A percentile compares a stretch with the other conserved stretches of the same genome.
Conservation (phyloP, 257 asterid genomes). For the Oldenlandia corymbosa region DNA sequence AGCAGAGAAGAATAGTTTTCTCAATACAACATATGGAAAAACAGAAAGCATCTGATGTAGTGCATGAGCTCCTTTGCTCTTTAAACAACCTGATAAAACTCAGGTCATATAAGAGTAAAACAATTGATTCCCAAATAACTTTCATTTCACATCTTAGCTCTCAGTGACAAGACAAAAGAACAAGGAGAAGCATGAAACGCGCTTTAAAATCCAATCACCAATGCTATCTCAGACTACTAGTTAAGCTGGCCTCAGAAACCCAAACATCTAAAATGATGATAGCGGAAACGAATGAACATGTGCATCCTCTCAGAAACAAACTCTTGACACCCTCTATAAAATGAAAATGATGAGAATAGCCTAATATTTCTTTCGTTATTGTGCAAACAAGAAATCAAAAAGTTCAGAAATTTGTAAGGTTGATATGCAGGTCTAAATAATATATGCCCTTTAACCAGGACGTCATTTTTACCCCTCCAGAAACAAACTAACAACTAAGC, state of each 20-base stretch:
- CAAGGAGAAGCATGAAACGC: not conserved
- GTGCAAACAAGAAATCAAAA: not conserved
- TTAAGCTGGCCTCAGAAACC: no score
- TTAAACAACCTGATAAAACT: no score
- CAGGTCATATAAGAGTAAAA: no score
- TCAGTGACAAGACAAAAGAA: not conserved
- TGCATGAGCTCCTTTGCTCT: no score
- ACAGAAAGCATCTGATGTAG: not conserved
- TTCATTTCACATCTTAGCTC: not conserved
- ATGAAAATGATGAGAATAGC: not conserved
- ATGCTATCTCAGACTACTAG: no score
- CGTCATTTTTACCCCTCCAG: not conserved
- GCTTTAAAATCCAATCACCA: not conserved
- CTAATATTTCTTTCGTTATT: not conserved
- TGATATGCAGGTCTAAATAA: not conserved
- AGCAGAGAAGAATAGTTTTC: not conserved
- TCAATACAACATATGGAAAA: not conserved
- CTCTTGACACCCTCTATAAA: not conserved
- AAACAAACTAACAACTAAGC: not conserved
- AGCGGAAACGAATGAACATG: not conserved
- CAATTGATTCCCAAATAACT: not conserved
- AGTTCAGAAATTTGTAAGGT: not conserved
- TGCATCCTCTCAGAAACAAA: not conserved
- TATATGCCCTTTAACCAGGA: not conserved
- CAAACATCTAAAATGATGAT: not conserved